phyloP scores from a whole-genome alignment of 1,284 basidiomycete species.

The Trichosporon asahii region DNA sequence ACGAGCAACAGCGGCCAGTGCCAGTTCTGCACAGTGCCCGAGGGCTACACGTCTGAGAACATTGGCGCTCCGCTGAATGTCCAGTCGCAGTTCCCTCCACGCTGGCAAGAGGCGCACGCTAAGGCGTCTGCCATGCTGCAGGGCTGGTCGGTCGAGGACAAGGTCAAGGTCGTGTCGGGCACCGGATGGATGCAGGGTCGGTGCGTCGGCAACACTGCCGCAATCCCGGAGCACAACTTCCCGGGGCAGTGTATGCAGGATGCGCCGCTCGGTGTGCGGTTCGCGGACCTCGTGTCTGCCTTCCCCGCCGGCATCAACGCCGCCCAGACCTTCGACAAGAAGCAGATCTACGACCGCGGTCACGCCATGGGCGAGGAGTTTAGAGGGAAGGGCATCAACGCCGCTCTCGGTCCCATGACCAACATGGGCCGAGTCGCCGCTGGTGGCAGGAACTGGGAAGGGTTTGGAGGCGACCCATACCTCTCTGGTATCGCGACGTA shows the following conservation, averaged over 20 bases:
- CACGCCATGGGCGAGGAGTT: constrained; percentile 73
- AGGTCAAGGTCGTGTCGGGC: constrained; percentile 54
- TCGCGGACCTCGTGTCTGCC: constrained; percentile 61
- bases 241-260: constrained; percentile 65
- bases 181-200: constrained; percentile 51
- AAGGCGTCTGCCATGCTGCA: constrained; percentile 48
- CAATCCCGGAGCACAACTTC: constrained; percentile 62
- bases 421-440: constrained; percentile 60
- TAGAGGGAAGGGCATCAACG: constrained; percentile 72
- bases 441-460: constrained; percentile 79
- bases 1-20: constrained; percentile 9
- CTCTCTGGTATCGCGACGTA: constrained; percentile 65
- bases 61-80: constrained; percentile 25
- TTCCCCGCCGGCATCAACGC: constrained; percentile 72
- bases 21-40: constrained; percentile 23
- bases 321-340: constrained; percentile 69
- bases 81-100: constrained; percentile 17
- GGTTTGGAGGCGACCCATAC: constrained; percentile 67
- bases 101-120: constrained; percentile 35
- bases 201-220: constrained; percentile 66
- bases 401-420: constrained; percentile 59
- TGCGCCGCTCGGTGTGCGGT: constrained; percentile 59
- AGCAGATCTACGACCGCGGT: constrained; percentile 68
- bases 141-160: constrained; percentile 53
- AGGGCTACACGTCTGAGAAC: constrained; percentile 30